Conservation (phyloP, 352 stramenopile species). For the Pythium scleroteichum region DNA sequence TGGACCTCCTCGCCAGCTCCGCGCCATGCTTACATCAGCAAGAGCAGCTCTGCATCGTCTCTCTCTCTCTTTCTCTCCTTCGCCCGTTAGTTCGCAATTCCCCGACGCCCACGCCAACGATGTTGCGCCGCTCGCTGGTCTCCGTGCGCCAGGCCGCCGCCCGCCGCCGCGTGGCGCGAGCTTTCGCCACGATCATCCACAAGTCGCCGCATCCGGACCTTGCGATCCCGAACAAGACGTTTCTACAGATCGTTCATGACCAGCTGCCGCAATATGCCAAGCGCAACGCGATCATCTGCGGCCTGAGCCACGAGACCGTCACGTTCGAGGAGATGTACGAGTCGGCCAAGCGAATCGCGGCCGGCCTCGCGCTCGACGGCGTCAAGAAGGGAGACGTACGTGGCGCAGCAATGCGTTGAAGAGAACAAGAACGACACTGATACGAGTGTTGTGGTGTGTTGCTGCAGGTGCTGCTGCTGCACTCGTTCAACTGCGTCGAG, state of each 20-base stretch:
- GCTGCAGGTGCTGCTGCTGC: slow-evolving; percentile 51
- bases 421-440: too few species aligned
- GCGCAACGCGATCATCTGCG: slow-evolving; percentile 57
- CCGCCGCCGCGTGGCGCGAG: slow-evolving; percentile 6
- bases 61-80: neutral
- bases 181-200: slow-evolving; percentile 56
- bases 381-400: slow-evolving; percentile 53
- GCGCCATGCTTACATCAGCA: too few species aligned
- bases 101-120: neutral
- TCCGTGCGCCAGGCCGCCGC: neutral
- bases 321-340: slow-evolving; percentile 53
- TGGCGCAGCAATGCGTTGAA: too few species aligned
- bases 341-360: slow-evolving; percentile 41
- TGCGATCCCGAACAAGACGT: slow-evolving; percentile 49
- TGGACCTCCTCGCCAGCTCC: neutral
- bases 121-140: neutral
- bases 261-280: slow-evolving; percentile 41
- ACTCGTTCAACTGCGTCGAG: slow-evolving; percentile 73
- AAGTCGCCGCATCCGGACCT: slow-evolving; percentile 51
- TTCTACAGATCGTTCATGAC: slow-evolving; percentile 51
- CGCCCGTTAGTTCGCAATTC: neutral
- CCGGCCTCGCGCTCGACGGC: slow-evolving; percentile 44
- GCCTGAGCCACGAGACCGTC: slow-evolving; percentile 49
- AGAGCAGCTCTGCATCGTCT: neutral
- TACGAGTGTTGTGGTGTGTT: too few species aligned